Percentiles rank a stretch among this genome's conserved stretches.
phyloP scores from a whole-genome alignment of 495 filamentous ascomycete genomes.

The Xylona heveae region DNA sequence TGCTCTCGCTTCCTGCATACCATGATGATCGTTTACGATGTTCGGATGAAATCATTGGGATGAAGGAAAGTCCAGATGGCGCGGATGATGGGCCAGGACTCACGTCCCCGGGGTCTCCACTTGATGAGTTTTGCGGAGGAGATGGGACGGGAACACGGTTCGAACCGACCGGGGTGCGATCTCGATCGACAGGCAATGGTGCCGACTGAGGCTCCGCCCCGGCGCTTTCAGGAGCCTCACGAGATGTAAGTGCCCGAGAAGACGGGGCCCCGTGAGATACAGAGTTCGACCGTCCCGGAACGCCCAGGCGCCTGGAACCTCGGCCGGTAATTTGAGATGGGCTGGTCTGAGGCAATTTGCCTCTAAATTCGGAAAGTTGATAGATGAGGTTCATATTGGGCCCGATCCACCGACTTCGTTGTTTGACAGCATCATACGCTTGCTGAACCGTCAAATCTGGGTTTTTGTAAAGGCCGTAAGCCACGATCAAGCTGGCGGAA shows the following conservation, averaged over 20 bases:
- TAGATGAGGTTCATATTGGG: slow-evolving; percentile 98
- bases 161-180: slow-evolving; percentile 15
- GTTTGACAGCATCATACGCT: slow-evolving; percentile 78
- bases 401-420: slow-evolving; percentile 82
- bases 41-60: no score
- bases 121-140: slow-evolving; percentile 4
- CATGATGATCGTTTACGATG: slow-evolving; percentile 5
- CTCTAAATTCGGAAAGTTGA: slow-evolving; percentile 82
- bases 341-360: slow-evolving; percentile 31
- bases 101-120: slow-evolving; percentile 5
- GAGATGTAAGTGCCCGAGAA: no score
- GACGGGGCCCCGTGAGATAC: no score
- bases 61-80: slow-evolving; percentile 23
- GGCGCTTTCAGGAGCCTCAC: no score
- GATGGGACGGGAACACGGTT: slow-evolving; percentile 8
- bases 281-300: no score
- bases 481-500: slow-evolving; percentile 91
- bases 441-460: slow-evolving; percentile 74
- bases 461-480: slow-evolving; percentile 87
- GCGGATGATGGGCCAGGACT: slow-evolving; percentile 36
- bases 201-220: slow-evolving; percentile 25
- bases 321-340: no score
- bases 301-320: no score
- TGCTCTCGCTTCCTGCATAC: slow-evolving; percentile 21
- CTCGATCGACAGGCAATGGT: slow-evolving; percentile 23